Evolutionary conservation across 1,284 basidiomycete species (phyloP).

Genomic region (Irpex lacteus): DNA sequence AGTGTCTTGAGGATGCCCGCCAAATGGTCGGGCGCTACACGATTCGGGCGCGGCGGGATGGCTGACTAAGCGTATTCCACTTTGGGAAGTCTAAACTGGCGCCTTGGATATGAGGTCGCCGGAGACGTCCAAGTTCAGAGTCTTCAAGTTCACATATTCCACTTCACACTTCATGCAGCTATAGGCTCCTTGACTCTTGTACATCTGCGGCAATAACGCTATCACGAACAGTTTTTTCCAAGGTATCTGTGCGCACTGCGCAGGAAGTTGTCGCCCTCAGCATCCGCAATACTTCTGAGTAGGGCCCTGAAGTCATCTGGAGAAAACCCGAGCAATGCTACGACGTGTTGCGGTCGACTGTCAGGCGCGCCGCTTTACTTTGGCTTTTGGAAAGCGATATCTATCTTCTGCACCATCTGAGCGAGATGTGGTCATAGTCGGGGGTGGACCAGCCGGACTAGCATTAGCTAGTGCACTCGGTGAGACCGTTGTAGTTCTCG

Average conservation of each 20-base stretch:
- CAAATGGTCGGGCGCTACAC: constrained; percentile 1
- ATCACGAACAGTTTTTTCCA: no score
- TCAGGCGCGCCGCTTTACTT: neutral
- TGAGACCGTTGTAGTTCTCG: constrained; percentile 34
- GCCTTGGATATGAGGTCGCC: no score
- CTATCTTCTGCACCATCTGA: neutral
- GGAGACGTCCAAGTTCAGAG: neutral
- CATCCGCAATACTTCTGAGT: no score
- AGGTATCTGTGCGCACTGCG: no score
- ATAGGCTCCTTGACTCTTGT: no score
- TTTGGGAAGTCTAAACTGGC: neutral
- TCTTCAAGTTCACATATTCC: no score
- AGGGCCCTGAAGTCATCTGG: no score
- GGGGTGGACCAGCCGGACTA: constrained; percentile 91
- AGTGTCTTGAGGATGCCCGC: constrained; percentile 27
- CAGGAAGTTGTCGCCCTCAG: no score
- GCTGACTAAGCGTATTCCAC: constrained; percentile 7
- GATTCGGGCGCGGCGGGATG: neutral
- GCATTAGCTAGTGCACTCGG: constrained; percentile 87
- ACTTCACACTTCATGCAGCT: no score
- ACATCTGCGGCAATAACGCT: no score
- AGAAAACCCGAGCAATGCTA: neutral
- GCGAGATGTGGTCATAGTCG: constrained; percentile 89
- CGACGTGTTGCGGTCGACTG: neutral
- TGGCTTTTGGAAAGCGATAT: neutral